Evolutionary conservation across 805 yeast genomes (phyloP), one percentile per base, ranked within the genome.

Genomic region (Metschnikowia baotianmanensis): DNA sequence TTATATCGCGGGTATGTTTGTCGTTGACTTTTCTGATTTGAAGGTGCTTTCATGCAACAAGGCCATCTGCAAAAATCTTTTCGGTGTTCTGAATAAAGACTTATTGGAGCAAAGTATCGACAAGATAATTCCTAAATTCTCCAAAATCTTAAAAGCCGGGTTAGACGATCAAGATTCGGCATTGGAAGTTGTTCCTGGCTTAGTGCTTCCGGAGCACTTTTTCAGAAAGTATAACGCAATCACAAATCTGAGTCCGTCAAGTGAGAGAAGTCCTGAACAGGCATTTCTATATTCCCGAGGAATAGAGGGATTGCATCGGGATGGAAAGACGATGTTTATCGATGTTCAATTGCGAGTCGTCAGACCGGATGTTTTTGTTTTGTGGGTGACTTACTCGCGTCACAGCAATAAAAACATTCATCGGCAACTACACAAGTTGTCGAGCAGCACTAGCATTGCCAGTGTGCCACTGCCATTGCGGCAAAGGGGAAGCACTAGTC

Each of bases 311-410:
- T 53, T 65, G 3, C 95, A 87, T 56, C 57, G 77, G 20, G 90
- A 85, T 61, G 96, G 96, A 0, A 68, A 77, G 18, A 38, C 51
- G 3, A 64, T 89, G 20, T 74, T 72, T 41, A 72, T 90, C 28
- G 97, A 90, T 62, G 77, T 86, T 11, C 97, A 90, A 61, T 57
- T 91, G 36, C 72, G 96, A 42, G 86, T 86, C 3, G 69, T 86
- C 22, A 73, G 77, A 16, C 55, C 67, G 11, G 80, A 77, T 15
- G 69, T 80, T 6, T 73, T 75, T 38, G 80, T 86, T 3, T 61
- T 90, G 16, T 91, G 97, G 97, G 74, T 91, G 9, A 87, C 96
- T 0, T 89, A 86, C 57, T 82, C 91, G 1, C 78, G 91, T 52
- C 61, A 46, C 37, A 46, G 57, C 40, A 53, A 44, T 46, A 46